These are phyloP conservation scores for Pseudofabraea citricarpa DNA, from an alignment of 2,329 filamentous ascomycete species.

Conservation along the genomic window DNA sequence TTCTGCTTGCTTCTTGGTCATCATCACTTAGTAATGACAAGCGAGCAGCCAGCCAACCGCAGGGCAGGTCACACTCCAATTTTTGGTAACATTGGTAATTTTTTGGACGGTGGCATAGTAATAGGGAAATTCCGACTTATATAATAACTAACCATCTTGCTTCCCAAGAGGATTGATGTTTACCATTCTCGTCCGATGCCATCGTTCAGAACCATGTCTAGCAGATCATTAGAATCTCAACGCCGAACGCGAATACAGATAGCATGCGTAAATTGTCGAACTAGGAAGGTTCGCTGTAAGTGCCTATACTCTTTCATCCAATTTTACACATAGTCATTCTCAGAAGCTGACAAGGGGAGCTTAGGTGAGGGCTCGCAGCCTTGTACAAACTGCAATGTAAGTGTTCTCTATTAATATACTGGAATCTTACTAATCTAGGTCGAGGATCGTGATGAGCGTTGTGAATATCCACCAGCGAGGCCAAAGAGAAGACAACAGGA, in stretches of 20 bases:
- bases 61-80: too few relatives aligned
- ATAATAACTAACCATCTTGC: neutral
- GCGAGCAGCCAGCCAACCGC: too few relatives aligned
- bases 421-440: neutral
- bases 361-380: neutral
- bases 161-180: neutral
- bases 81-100: too few relatives aligned
- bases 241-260: neutral
- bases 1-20: too few relatives aligned
- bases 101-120: too few relatives aligned
- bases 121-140: too few relatives aligned
- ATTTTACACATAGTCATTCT: neutral
- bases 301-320: neutral
- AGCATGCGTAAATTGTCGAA: neutral
- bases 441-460: neutral
- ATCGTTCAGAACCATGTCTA: neutral
- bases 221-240: neutral
- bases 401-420: neutral
- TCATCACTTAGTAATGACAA: too few relatives aligned
- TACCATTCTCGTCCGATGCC: neutral
- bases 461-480: neutral
- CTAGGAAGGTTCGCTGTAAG: conserved; percentile 1
- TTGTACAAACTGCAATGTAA: neutral
- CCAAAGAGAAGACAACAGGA: neutral
- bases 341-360: neutral